Evolutionary conservation across 192 early-diverging fungal species (phyloP).

Genomic region (Rhizoclosmatium sp.): DNA sequence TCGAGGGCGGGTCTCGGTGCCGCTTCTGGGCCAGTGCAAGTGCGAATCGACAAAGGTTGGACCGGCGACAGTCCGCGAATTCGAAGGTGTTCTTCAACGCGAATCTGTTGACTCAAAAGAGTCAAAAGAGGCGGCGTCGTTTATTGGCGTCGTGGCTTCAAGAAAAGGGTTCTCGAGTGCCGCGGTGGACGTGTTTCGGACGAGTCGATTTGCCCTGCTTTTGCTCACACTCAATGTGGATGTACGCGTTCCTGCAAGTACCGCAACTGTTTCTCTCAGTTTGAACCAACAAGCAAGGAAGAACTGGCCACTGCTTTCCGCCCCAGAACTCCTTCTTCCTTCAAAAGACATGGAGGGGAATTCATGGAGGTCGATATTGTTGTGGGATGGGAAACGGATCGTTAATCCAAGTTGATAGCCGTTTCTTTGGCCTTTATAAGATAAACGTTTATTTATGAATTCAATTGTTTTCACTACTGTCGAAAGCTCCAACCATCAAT

Average conservation of each 20-base stretch:
- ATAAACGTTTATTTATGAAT: no score
- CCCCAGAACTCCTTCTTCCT: no score
- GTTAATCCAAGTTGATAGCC: no score
- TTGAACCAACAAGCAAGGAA: no score
- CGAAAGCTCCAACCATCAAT: no score
- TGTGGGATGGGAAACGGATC: no score
- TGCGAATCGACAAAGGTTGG: conserved; percentile 9
- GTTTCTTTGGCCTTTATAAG: no score
- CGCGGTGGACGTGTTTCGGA: conserved; percentile 2
- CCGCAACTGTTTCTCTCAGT: no score
- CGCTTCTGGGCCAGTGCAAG: conserved; percentile 1
- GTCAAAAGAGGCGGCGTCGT: not conserved
- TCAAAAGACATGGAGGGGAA: no score
- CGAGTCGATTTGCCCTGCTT: not conserved
- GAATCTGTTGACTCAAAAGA: not conserved
- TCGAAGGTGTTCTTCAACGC: not conserved
- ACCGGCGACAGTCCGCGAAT: not conserved
- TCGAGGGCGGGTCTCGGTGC: not conserved
- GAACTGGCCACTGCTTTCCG: no score
- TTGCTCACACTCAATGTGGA: not conserved
- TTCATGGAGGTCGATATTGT: no score
- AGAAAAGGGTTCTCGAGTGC: not conserved
- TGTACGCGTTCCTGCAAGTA: not conserved
- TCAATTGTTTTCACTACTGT: no score
- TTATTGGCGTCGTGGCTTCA: not conserved